Base-by-base conservation (phyloP, 1,284 basidiomycete species). In the Taiwanofungus camphoratus region DNA sequence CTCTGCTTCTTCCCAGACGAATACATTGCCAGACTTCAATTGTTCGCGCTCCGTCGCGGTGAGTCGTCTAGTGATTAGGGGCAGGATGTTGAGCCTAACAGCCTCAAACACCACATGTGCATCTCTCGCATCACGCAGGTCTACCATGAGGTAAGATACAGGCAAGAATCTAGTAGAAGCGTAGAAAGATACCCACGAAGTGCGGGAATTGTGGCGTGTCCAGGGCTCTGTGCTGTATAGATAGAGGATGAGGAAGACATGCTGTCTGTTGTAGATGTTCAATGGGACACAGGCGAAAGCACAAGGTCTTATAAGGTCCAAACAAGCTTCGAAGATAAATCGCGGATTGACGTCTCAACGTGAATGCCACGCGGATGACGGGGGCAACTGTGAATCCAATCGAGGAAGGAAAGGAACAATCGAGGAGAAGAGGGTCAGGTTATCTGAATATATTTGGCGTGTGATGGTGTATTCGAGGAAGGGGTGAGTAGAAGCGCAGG, bases 1-100 rank as follows among this genome's bases (percentile, higher is more conserved):
- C 53, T 87, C 83, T 9, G 82, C 83, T 57, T 87, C 84, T 55
- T 87, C 84, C 86, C 86, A 88, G 31, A 88, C 86, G 54, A 86
- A 88, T 26, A 87, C 74, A 51, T 86, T 82, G 0, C 85, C 85
- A 39, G 83, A 82, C 27, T 60, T 60, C 5, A 88, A 66, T 36
- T 78, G 73, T 34, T 85, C 80, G 44, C 86, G 71, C 56, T 88
- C 85, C 45, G 67, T 75, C 5, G 76, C 67, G 11, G 79, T 74
- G 20, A 88, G 68, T 12, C 85, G 75, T 20, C 82, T 74, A 46
- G 73, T 82, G 47, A 87, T 78, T 39, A 88, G 66, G 3, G 85
- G 85, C 26, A 87, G 66, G 36, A 82, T 65, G 48, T 77, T 78
- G 41, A 77, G 72, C 20, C 85, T 71, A 42, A 87, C 86, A 8